Conservation (phyloP, 2,329 filamentous ascomycete genomes). For the Tolypocladium endophyticum region DNA sequence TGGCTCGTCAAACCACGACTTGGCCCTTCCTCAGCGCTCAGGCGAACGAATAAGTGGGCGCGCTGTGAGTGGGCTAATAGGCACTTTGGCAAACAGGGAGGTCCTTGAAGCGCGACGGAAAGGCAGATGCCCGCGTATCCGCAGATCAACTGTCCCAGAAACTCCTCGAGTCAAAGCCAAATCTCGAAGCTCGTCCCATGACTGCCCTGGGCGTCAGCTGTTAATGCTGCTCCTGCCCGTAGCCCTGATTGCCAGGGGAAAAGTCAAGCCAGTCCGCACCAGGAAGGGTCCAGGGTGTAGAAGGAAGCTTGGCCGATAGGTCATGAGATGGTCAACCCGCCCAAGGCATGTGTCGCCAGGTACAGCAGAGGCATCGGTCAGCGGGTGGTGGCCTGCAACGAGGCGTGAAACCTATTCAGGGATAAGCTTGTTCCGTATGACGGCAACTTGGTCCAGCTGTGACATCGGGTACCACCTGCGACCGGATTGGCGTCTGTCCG, state of each 20-base stretch:
- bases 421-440: slow-evolving; percentile 4
- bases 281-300: not conserved
- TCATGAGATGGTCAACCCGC: not conserved
- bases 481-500: slow-evolving; percentile 8
- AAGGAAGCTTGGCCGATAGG: not conserved
- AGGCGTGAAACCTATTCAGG: slow-evolving; percentile 9
- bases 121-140: not conserved
- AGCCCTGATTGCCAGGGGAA: not conserved
- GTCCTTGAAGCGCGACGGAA: slow-evolving; percentile 1
- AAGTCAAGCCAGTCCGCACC: not conserved
- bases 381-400: slow-evolving; percentile 5
- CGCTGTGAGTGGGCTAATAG: not conserved
- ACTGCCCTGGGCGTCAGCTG: not conserved
- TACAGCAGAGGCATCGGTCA: not conserved
- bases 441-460: slow-evolving; percentile 5
- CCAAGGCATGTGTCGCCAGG: not conserved
- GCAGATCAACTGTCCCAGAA: not conserved
- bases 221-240: not conserved
- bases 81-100: not conserved
- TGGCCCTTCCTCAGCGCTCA: not conserved
- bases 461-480: slow-evolving; percentile 6
- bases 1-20: not conserved
- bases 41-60: not conserved
- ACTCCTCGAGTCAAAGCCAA: slow-evolving; percentile 1
- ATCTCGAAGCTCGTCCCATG: not conserved